These are phyloP conservation scores for Chiua virens DNA, from an alignment of 768 basidiomycete genomes.

Conservation along the genomic window DNA sequence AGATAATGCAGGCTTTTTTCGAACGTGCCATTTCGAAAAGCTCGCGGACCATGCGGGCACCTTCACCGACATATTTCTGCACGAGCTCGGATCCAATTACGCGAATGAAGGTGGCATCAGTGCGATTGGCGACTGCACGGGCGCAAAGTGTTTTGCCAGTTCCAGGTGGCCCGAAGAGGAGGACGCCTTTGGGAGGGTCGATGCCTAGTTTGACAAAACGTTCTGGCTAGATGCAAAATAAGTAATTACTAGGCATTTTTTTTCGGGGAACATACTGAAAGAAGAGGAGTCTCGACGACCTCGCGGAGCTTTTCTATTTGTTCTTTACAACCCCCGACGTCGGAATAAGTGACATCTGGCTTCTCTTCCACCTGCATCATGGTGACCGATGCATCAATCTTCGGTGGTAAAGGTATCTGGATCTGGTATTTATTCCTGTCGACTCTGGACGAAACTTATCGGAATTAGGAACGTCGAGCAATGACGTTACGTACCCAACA, in stretches of 20 bases:
- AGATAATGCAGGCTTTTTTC: constrained; percentile 99
- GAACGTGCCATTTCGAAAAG: constrained; percentile 98
- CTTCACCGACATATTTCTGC: constrained; percentile 99
- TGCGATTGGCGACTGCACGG: constrained; percentile 96
- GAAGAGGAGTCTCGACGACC: constrained; percentile 94
- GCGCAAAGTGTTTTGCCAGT: constrained; percentile 99
- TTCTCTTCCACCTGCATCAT: constrained; percentile 99
- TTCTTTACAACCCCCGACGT: constrained; percentile 98
- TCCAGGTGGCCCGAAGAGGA: constrained; percentile 93
- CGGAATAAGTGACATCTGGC: constrained; percentile 96
- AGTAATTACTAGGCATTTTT: constrained; percentile 5
- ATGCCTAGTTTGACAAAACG: constrained; percentile 97
- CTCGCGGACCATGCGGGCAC: constrained; percentile 97
- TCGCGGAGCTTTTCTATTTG: constrained; percentile 99
- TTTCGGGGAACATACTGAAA: constrained; percentile 63
- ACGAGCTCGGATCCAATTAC: constrained; percentile 99
- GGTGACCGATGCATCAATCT: constrained; percentile 98
- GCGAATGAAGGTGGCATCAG: constrained; percentile 98
- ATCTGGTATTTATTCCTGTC: constrained; percentile 98
- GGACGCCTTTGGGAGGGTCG: constrained; percentile 97
- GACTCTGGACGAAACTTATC: constrained; percentile 52
- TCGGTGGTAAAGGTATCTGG: constrained; percentile 96
- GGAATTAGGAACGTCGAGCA: neutral
- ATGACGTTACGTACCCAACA: constrained; percentile 73
- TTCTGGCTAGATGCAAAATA: constrained; percentile 73